A percentile compares a stretch with the other conserved stretches of the same genome.
Evolutionary conservation across 371 early-diverging fungal species (phyloP).

Genomic region (Rhizopus arrhizus): DNA sequence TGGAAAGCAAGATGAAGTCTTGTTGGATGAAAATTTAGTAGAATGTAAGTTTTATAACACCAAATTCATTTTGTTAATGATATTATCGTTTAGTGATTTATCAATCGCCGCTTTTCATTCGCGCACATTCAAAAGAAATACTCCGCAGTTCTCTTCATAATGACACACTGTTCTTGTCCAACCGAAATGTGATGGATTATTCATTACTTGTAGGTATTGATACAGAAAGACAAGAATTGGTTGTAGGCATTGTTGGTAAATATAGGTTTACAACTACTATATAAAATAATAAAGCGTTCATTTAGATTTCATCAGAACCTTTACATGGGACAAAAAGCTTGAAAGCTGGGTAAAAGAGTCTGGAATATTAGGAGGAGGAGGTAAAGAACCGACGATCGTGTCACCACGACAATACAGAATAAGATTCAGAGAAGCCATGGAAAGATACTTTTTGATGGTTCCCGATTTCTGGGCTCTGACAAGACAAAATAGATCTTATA

Average conservation of each 20-base stretch:
- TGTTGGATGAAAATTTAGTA: constrained; percentile 93
- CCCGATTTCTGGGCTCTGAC: constrained; percentile 65
- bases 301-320: constrained; percentile 92
- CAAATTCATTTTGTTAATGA: neutral
- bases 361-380: constrained; percentile 82
- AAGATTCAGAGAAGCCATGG: constrained; percentile 93
- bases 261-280: neutral
- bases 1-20: constrained; percentile 84
- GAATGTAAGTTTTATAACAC: constrained; percentile 57
- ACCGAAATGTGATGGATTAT: constrained; percentile 95
- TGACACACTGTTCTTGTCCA: constrained; percentile 89
- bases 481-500: constrained; percentile 24
- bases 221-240: constrained; percentile 78
- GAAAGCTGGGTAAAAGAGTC: constrained; percentile 96
- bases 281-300: neutral
- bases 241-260: constrained; percentile 93
- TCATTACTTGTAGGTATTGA: constrained; percentile 94
- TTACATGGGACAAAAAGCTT: constrained; percentile 97
- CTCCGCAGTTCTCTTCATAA: constrained; percentile 83
- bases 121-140: constrained; percentile 86
- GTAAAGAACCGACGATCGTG: constrained; percentile 92
- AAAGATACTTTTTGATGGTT: constrained; percentile 82
- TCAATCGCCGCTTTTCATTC: constrained; percentile 88
- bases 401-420: constrained; percentile 91
- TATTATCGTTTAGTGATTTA: constrained; percentile 58